Evolutionary conservation across 1,284 basidiomycete genomes (phyloP), one percentile per base, ranked within the genome.

Genomic region (Coriolopsis trogii): DNA sequence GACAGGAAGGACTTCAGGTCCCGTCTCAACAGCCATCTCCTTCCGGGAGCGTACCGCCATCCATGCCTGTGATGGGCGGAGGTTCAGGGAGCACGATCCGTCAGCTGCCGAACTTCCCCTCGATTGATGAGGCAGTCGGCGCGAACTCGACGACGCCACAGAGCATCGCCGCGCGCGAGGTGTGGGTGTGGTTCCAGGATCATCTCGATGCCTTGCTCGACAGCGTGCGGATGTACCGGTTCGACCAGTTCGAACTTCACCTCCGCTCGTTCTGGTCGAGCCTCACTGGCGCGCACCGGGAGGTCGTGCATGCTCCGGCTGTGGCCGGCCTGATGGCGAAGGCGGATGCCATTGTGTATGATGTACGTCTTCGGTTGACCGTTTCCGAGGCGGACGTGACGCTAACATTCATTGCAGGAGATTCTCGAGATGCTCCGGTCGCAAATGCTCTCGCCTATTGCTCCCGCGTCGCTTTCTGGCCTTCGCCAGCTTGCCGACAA

Each of bases 181-280:
- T 91, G 6, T 93, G 90, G 90, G 77, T 76, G 31, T 91, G 89
- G 89, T 93, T 93, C 76, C 84, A 87, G 67, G 88, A 91, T 49
- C 91, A 93, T 72, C 75, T 92, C 51, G 89, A 93, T 69, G 73
- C 85, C 1, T 73, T 93, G 44, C 70, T 93, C 30, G 91, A 93
- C 61, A 86, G 81, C 61, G 84, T 91, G 31, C 76, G 89, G 47
- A 74, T 79, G 21, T 90, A 85, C 75, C 80, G 91, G 33, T 90
- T 91, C 61, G 91, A 93, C 70, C 89, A 92, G 70, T 93, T 93
- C 63, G 90, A 93, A 70, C 82, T 93, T 73, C 81, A 91, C 62
- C 70, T 93, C 36, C 83, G 91, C 36, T 82, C 85, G 20, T 93
- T 93, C 71, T 93, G 91, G 91, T 79, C 84, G 6, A 85, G 73